Base-by-base conservation (phyloP, 805 yeast species). In the Brettanomyces custersianus region DNA sequence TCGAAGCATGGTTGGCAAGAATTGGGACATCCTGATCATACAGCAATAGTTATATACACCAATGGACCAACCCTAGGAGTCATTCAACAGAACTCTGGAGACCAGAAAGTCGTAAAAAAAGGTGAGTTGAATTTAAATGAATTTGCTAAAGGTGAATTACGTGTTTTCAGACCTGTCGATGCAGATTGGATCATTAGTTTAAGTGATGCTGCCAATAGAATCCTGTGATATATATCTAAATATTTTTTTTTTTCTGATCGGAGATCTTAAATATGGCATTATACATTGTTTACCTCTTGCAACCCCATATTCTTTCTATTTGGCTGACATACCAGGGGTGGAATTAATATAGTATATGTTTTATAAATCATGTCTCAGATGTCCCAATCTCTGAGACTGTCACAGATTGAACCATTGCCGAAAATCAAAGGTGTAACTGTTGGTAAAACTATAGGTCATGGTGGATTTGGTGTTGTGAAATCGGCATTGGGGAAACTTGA, bases 381-480 rank as follows among this genome's bases (percentile, higher is more conserved):
- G 35, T n/a, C n/a, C n/a, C n/a, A n/a, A n/a, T n/a, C n/a, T n/a
- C n/a, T n/a, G n/a, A 59, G 62, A 36, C 56, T 70, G 12, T 68
- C 74, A 2, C 74, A 70, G 46, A 49, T 66, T 34, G 68, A 65
- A 7, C 62, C 68, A 3, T 37, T 75, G 2, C 81, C 82, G 3
- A 48, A 51, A 20, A 63, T 75, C 24, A 63, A 65, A 34, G 66
- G 63, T 20, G 63, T 74, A 2, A 61, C 54, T 20, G 36, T 68
- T 5, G 79, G 74, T 0, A 62, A 62, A 19, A 72, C 80, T 0
- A 62, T 78, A 11, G 86, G 85, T 0, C 77, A 74, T 43, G 86
- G 86, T 2, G 65, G 83, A 0, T 78, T 77, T 61, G 85, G 82
- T 2, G 63, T 72, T 36, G 81, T 77, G 4, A 72, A 74, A 44